Evolutionary conservation across 192 early-diverging fungal genomes (phyloP).

Genomic region (Umbelopsis sp.): DNA sequence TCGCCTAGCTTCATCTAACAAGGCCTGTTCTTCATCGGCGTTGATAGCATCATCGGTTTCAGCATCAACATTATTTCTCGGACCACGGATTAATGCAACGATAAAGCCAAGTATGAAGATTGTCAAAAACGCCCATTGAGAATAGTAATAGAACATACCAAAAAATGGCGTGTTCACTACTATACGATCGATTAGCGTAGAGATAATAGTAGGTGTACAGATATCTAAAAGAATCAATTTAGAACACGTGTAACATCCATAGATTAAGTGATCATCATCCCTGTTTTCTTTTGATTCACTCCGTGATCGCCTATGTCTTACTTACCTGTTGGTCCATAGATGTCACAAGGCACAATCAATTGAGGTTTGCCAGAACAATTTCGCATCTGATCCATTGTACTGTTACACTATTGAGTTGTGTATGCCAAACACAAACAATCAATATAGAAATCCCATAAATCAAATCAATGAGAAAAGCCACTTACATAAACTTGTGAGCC

Average conservation of each 20-base stretch:
- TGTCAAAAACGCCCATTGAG: constrained; percentile 55
- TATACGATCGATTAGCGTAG: constrained; percentile 48
- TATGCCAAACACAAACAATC: not conserved
- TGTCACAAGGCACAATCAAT: constrained; percentile 58
- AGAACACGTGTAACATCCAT: not conserved
- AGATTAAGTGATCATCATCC: constrained; percentile 5
- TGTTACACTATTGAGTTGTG: constrained; percentile 60
- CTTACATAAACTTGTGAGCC: constrained; percentile 63
- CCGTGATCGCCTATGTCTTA: not conserved
- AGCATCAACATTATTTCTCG: constrained; percentile 34
- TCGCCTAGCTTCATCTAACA: constrained; percentile 21
- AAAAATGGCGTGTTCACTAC: constrained; percentile 53
- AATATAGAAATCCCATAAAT: not conserved
- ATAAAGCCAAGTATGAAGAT: constrained; percentile 41
- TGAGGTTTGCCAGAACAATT: constrained; percentile 51
- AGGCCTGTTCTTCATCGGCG: constrained; percentile 39
- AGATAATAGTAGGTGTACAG: constrained; percentile 60
- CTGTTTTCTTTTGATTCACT: not conserved
- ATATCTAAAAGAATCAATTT: constrained; percentile 34
- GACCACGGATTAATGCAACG: constrained; percentile 40
- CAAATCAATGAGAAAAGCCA: not conserved
- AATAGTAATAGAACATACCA: constrained; percentile 55
- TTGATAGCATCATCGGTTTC: constrained; percentile 38
- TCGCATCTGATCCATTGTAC: constrained; percentile 36
- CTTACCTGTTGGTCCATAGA: constrained; percentile 51